Conservation (phyloP, 352 stramenopile genomes). For the Pythium pyrilobum region DNA sequence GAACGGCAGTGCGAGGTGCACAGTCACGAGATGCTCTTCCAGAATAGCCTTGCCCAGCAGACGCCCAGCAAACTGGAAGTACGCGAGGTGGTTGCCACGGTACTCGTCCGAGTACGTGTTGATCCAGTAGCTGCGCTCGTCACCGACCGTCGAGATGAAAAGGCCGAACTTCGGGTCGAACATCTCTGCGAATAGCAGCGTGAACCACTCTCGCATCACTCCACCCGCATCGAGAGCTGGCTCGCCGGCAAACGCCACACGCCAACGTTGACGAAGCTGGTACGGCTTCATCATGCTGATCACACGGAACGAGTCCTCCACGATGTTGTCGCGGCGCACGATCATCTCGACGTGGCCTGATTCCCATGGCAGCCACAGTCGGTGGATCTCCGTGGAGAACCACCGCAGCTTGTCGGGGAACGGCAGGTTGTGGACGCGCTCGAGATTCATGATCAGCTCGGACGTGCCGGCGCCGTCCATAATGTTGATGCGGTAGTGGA, state of each 20-base stretch:
- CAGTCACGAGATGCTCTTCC: slow-evolving; percentile 75
- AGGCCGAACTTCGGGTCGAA: slow-evolving; percentile 79
- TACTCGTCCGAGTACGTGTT: slow-evolving; percentile 65
- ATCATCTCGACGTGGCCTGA: slow-evolving; percentile 72
- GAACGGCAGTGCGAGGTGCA: slow-evolving; percentile 77
- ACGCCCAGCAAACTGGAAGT: slow-evolving; percentile 74
- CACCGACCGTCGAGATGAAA: slow-evolving; percentile 64
- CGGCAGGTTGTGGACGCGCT: slow-evolving; percentile 70
- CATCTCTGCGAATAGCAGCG: slow-evolving; percentile 70
- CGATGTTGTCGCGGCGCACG: slow-evolving; percentile 72
- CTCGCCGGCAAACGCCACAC: slow-evolving; percentile 84
- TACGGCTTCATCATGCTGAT: slow-evolving; percentile 74
- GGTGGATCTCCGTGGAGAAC: slow-evolving; percentile 82
- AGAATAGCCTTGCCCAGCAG: slow-evolving; percentile 87
- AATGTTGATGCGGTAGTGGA: slow-evolving; percentile 82
- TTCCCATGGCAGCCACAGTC: slow-evolving; percentile 79
- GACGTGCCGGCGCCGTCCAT: slow-evolving; percentile 58
- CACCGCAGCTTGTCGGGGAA: slow-evolving; percentile 76
- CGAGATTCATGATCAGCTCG: slow-evolving; percentile 82
- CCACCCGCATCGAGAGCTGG: slow-evolving; percentile 82
- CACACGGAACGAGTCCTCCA: slow-evolving; percentile 84
- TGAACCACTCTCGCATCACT: slow-evolving; percentile 90
- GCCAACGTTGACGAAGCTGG: slow-evolving; percentile 78
- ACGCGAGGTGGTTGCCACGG: slow-evolving; percentile 57
- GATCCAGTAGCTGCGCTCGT: slow-evolving; percentile 83